Percentiles rank a stretch among this genome's conserved stretches.
Conservation (phyloP, 1,139 yeast genomes). For the Yamadazyma buinensis region DNA sequence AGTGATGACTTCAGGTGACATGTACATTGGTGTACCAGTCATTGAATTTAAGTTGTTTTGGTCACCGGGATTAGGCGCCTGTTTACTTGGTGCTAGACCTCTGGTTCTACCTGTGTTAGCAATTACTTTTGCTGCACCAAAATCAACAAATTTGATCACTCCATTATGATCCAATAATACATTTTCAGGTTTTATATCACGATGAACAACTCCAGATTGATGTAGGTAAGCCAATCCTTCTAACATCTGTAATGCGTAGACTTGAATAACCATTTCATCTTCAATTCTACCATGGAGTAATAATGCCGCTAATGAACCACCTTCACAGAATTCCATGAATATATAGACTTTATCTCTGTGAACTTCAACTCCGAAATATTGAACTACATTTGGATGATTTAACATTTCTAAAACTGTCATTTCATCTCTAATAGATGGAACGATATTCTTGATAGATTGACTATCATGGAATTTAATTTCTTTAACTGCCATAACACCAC, state of each 20-base stretch:
- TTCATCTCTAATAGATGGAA: conserved; percentile 89
- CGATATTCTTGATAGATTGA: conserved; percentile 78
- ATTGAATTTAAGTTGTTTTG: conserved; percentile 44
- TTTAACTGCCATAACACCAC: conserved; percentile 95
- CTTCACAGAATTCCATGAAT: conserved; percentile 97
- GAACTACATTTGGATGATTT: conserved; percentile 94
- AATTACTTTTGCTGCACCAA: conserved; percentile 95
- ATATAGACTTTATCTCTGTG: conserved; percentile 94
- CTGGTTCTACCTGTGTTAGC: conserved; percentile 62
- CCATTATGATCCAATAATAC: conserved; percentile 88
- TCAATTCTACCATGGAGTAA: conserved; percentile 86
- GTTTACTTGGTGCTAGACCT: conserved; percentile 16
- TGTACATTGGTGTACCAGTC: conserved; percentile 98
- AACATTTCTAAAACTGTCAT: conserved; percentile 95
- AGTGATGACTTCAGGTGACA: conserved; percentile 96
- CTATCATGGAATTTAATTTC: conserved; percentile 90
- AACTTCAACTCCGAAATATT: conserved; percentile 94
- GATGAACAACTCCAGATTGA: conserved; percentile 92
- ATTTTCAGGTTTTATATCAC: conserved; percentile 96
- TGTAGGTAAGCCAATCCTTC: conserved; percentile 95
- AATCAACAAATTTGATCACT: conserved; percentile 90
- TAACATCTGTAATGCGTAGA: conserved; percentile 86
- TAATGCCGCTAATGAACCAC: conserved; percentile 85
- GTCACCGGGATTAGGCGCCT: conserved; percentile 13
- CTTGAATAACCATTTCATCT: conserved; percentile 90